phyloP scores from a whole-genome alignment of 2,329 filamentous ascomycete species.

The Talaromyces atroroseus region DNA sequence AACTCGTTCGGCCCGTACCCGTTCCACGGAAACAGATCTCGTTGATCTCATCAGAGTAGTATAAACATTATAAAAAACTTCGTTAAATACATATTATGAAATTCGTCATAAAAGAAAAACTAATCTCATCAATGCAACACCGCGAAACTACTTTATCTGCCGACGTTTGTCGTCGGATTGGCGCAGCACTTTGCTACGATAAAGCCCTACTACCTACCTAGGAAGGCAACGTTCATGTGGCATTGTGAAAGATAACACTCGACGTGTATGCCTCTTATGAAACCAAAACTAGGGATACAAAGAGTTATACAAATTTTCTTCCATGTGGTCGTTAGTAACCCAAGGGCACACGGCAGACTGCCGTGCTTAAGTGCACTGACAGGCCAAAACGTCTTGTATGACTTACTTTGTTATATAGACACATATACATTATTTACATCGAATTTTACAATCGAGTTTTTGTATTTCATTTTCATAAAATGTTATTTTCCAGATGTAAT shows the following conservation, averaged over 20 bases:
- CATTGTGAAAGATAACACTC: not conserved
- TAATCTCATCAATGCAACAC: not conserved
- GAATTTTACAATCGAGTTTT: not conserved
- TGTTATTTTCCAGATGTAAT: not conserved
- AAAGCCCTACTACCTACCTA: not conserved
- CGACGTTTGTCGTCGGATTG: too few species aligned
- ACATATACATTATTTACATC: not conserved
- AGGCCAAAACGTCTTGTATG: not conserved
- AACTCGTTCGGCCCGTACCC: not conserved
- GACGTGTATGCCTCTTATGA: not conserved
- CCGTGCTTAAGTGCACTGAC: not conserved
- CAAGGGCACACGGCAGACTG: not conserved
- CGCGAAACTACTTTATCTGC: not conserved
- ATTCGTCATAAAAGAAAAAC: not conserved
- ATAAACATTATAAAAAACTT: not conserved
- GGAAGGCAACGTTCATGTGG: not conserved
- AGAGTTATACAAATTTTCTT: not conserved
- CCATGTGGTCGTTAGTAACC: not conserved
- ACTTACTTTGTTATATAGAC: not conserved
- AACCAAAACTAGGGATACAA: not conserved
- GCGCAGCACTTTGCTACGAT: not conserved
- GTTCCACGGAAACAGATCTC: not conserved
- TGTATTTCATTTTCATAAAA: slow-evolving; percentile 5
- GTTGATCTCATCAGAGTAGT: not conserved
- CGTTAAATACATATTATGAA: not conserved